Evolutionary conservation across 352 stramenopile genomes (phyloP).

Genomic region (Nothophytophthora sp.): DNA sequence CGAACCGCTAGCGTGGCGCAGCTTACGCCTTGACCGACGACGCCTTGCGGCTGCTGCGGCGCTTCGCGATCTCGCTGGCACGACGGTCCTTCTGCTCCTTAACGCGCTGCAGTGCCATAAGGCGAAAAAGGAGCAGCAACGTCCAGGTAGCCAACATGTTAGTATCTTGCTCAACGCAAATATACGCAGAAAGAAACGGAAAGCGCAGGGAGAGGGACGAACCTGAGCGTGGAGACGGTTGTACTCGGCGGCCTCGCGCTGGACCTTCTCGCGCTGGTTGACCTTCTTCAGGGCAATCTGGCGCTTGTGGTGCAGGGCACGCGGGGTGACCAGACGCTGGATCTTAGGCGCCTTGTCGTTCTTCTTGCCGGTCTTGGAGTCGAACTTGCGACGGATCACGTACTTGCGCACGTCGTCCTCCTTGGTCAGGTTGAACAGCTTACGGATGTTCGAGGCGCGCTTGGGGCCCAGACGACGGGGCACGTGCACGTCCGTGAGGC

Average conservation of each 20-base stretch:
- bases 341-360: slow-evolving; percentile 99
- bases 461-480: slow-evolving; percentile 99
- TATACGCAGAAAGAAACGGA: neutral
- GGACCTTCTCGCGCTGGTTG: slow-evolving; percentile 90
- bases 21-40: slow-evolving; percentile 91
- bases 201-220: slow-evolving; percentile 22
- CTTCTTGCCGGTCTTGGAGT: slow-evolving; percentile 99
- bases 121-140: slow-evolving; percentile 91
- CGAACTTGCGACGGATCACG: slow-evolving; percentile 98
- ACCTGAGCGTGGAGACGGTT: slow-evolving; percentile 96
- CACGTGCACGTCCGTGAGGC: slow-evolving; percentile 96
- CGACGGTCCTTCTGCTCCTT: slow-evolving; percentile 98
- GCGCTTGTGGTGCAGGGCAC: slow-evolving; percentile 96
- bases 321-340: slow-evolving; percentile 99
- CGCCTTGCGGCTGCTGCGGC: slow-evolving; percentile 96
- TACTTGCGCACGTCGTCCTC: slow-evolving; percentile 99
- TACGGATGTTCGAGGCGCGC: slow-evolving; percentile 99
- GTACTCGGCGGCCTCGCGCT: slow-evolving; percentile 96
- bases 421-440: slow-evolving; percentile 99
- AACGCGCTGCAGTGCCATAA: slow-evolving; percentile 96
- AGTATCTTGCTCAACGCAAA: slow-evolving; percentile 23
- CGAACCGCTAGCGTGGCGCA: slow-evolving; percentile 21
- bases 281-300: slow-evolving; percentile 87
- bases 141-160: slow-evolving; percentile 37
- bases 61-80: slow-evolving; percentile 98